Evolutionary conservation across 2,329 filamentous ascomycete species (phyloP).

Genomic region (Rosellinia necatrix): DNA sequence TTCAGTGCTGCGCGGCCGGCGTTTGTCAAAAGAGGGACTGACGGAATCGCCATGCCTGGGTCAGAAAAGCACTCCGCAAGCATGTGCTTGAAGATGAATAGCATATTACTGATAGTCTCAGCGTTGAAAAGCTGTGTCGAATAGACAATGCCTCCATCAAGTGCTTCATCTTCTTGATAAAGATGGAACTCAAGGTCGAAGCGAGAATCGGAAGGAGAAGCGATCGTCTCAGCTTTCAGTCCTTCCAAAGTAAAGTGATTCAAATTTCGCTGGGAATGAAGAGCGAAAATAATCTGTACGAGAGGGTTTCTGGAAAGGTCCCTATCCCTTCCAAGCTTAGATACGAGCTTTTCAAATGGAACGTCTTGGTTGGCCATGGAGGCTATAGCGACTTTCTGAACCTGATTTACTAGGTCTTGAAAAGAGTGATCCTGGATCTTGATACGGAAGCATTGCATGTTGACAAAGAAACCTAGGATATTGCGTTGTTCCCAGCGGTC

Average conservation of each 20-base stretch:
- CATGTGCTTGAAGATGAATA: not conserved
- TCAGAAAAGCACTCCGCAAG: not conserved
- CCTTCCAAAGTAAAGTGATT: constrained; percentile 16
- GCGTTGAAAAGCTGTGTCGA: constrained; percentile 15
- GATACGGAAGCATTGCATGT: constrained; percentile 18
- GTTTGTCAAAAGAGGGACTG: not conserved
- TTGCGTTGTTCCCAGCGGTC: constrained; percentile 13
- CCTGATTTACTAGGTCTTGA: constrained; percentile 17
- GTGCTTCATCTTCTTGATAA: constrained; percentile 5
- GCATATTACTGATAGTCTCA: constrained; percentile 6
- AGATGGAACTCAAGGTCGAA: constrained; percentile 21
- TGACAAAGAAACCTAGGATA: constrained; percentile 23
- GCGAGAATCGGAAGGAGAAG: not conserved
- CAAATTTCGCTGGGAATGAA: constrained; percentile 20
- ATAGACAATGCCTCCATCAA: constrained; percentile 10
- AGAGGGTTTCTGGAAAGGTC: constrained; percentile 16
- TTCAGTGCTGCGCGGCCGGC: not conserved
- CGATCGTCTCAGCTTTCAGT: constrained; percentile 7
- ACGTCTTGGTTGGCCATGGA: constrained; percentile 20
- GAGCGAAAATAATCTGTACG: constrained; percentile 15
- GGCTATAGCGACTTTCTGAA: constrained; percentile 6
- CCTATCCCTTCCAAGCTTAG: constrained; percentile 13
- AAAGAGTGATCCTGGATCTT: constrained; percentile 4
- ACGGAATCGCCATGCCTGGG: not conserved
- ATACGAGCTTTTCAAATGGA: constrained; percentile 20